Evolutionary conservation across 768 basidiomycete genomes (phyloP), one percentile per base, ranked within the genome.

Genomic region (Suillus hirtellus): DNA sequence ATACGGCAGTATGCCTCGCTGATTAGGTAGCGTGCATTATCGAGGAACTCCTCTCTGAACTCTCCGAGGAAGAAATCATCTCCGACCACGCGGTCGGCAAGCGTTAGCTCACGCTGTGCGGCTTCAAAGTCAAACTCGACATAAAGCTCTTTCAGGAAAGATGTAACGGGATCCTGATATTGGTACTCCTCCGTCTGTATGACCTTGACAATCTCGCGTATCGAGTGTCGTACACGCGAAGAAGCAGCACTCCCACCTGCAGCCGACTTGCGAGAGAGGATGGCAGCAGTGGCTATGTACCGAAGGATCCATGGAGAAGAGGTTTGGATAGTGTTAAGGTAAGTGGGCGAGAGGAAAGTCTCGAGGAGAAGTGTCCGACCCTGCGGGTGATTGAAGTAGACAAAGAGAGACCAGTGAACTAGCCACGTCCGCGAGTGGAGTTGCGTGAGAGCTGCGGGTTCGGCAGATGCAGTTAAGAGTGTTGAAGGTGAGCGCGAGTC

Each of bases 311-410:
- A 97, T 0, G 96, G 96, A 61, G 84, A 92, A 4, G 95, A 88
- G 0, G 96, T 97, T 76, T 99, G 97, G 75, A 99, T 96, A 14
- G 97, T 98, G 80, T 98, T 97, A 75, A 99, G 90, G 82, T 98
- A 99, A 1, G 92, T 92, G 1, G 96, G 96, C 21, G 92, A 85
- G 73, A 99, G 89, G 89, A 98, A 99, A 1, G 93, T 94, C 73
- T 99, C 97, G 68, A 99, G 89, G 63, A 99, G 88, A 19, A 93
- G 86, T 0, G 92, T 92, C 47, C 95, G 89, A 34, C 94, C 95
- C 69, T 95, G 87, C 0, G 89, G 88, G 77, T 98, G 93, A 80
- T 97, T 98, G 82, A 95, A 99, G 80, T 96, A 99, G 62, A 98
- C 95, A 76, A 98, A 99, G 56, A 99, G 87, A 1, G 91, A 93